phyloP scores from a whole-genome alignment of 1,284 basidiomycete species.

The Spongiforma sp. region DNA sequence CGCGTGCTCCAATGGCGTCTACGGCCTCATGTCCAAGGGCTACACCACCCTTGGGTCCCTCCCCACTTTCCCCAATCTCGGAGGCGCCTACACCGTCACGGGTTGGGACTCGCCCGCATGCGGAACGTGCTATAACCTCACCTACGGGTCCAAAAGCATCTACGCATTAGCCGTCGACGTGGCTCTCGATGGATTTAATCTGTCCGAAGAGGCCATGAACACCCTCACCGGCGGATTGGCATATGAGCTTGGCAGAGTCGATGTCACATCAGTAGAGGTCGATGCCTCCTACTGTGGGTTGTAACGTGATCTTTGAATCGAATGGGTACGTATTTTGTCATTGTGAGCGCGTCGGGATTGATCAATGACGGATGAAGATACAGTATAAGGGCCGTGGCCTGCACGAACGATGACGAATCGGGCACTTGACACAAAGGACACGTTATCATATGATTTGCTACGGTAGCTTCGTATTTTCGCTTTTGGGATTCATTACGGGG shows the following conservation, averaged over 20 bases:
- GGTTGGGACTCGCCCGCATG: conserved; percentile 38
- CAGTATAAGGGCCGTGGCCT: conserved; percentile 2
- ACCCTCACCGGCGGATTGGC: conserved; percentile 39
- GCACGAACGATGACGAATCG: neutral
- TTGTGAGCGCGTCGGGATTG: neutral
- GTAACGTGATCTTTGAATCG: neutral
- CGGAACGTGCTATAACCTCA: conserved; percentile 41
- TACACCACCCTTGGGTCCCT: conserved; percentile 53
- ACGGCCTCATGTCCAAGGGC: conserved; percentile 46
- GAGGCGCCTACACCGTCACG: conserved; percentile 46
- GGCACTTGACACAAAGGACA: neutral
- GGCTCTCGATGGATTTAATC: conserved; percentile 37
- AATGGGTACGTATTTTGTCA: neutral
- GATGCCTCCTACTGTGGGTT: conserved; percentile 31
- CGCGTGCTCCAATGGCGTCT: conserved; percentile 55
- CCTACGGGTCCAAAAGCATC: conserved; percentile 31
- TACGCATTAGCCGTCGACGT: conserved; percentile 40
- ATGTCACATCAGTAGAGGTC: conserved; percentile 26
- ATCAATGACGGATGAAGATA: neutral
- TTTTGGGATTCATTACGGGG: too few species aligned
- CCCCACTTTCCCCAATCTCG: conserved; percentile 56
- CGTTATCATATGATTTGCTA: too few species aligned
- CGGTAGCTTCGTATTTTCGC: too few species aligned
- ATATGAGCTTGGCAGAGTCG: conserved; percentile 30
- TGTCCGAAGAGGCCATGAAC: conserved; percentile 43